phyloP scores from a whole-genome alignment of 208 protist genomes.

The Leishmania lainsoni region DNA sequence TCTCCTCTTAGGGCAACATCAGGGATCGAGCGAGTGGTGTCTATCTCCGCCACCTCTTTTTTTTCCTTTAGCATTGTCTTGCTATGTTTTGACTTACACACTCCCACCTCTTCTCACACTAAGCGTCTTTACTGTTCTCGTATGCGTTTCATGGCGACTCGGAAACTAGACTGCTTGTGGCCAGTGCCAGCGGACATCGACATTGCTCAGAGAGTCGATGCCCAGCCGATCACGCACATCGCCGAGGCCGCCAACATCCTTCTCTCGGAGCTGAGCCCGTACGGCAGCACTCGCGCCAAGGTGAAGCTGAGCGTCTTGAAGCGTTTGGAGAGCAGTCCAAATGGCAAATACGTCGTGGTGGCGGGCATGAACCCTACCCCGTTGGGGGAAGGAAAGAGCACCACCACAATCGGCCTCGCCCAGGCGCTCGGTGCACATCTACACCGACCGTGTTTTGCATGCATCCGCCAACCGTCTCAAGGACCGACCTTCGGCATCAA shows the following conservation, averaged over 20 bases:
- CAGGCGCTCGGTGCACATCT: conserved; percentile 97
- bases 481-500: conserved; percentile 97
- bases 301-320: conserved; percentile 88
- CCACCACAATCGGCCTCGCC: conserved; percentile 97
- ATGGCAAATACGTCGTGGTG: conserved; percentile 97
- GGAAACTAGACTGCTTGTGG: conserved; percentile 49
- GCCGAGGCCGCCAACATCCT: conserved; percentile 83
- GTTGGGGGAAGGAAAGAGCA: conserved; percentile 98
- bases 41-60: background rate
- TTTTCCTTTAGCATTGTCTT: background rate
- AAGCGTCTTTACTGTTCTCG: conserved; percentile 14
- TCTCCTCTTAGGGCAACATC: background rate
- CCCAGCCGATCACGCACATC: conserved; percentile 77
- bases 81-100: background rate
- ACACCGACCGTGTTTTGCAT: conserved; percentile 92
- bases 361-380: conserved; percentile 92
- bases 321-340: conserved; percentile 66
- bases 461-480: conserved; percentile 97
- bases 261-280: conserved; percentile 90
- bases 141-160: conserved; percentile 49
- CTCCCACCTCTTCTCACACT: conserved; percentile 10
- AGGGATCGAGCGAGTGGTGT: background rate
- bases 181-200: conserved; percentile 95
- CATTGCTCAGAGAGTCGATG: conserved; percentile 90
- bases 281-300: conserved; percentile 93